Base-by-base conservation (phyloP, 2,329 filamentous ascomycete species). In the Exophiala phaeomuriformis region DNA sequence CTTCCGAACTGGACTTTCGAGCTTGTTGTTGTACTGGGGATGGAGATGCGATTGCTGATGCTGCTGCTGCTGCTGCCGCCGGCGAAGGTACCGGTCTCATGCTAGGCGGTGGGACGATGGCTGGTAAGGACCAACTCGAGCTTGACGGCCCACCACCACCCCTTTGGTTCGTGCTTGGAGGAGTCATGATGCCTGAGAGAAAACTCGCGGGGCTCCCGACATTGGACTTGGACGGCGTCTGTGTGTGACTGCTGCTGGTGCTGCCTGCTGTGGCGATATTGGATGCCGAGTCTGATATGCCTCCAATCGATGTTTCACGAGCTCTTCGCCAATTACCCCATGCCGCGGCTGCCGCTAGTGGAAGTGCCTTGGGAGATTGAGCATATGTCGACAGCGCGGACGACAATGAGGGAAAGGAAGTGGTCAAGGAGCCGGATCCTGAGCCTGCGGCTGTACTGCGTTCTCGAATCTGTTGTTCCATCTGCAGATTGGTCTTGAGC, bases 401-500 rank as follows among this genome's bases (percentile, higher is more conserved):
- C 19, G 19, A 19, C 40, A 95, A 80, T 39, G 86, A 88, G 3
- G 88, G 86, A 62, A 93, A 69, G 19, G 76, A 71, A 56, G 84
- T 77, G 30, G 81, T 75, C 5, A 82, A 85, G 19, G 19, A 19
- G 9, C 80, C 84, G 84, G 50, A 85, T 83, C 88, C 80, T 1
- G 36, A 39, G 9, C 80, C 84, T 84, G 50, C 85, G 83, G 88
- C 80, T 0, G 88, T 84, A 55, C 19, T 19, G 19, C 93, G 81
- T 69, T 97, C 91, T 48, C 89, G 88, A 71, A 96, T 90, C 68
- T 95, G 89, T 67, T 94, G 88, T 69, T 98, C 91, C 93, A 98
- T 98, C 68, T 97, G 89, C 35, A 98, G 77, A 65, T 95, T 96
- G 9, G 93, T 88, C 67, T 89, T 88, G 56, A 98, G 83, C 49